Evolutionary conservation across 2,329 filamentous ascomycete genomes (phyloP), one percentile per base, ranked within the genome.

Genomic region (Trichoderma koningii): DNA sequence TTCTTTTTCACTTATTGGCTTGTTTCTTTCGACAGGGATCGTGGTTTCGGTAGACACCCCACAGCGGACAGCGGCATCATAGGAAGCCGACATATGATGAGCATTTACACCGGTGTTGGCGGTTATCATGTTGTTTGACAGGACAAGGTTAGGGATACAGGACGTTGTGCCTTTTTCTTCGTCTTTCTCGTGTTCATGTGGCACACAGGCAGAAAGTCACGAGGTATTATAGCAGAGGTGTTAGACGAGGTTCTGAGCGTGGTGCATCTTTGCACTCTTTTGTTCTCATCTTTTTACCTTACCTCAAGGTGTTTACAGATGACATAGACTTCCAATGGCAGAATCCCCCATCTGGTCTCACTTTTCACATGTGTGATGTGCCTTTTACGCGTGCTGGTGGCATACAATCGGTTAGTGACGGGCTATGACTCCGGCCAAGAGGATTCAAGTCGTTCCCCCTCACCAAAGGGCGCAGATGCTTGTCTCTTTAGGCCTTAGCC

Each of bases 51-150:
- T 55, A 63, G 50, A 55, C 50, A 45, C 60, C 60, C 41, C 19
- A 10, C 23, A 48, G 28, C n/a, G 26, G 12, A 41, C 44, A 53
- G 38, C 41, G 28, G 41, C 41, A 53, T 47, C 26, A 47, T 55
- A 63, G 26, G 28, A 38, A 55, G 50, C 28, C 60, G 60, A 50
- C 60, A 44, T 59, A 60, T 60, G 48, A 60, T 60, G 51, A 66
- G 64, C 56, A 61, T 55, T 65, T 66, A 63, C 64, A 63, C 30
- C 15, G 60, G 60, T 63, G 60, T 63, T 66, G 34, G 64, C 23
- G 57, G 64, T 53, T 47, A 59, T 52, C 28, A 66, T 56, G 64
- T 51, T 55, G 30, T 38, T 63, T 34, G 47, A 63, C 53, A 53
- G 26, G 48, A 30, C 60, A 47, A 50, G 50, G 48, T 26, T 63